phyloP scores from a whole-genome alignment of 768 basidiomycete genomes.

The Strobilomyces confusus region DNA sequence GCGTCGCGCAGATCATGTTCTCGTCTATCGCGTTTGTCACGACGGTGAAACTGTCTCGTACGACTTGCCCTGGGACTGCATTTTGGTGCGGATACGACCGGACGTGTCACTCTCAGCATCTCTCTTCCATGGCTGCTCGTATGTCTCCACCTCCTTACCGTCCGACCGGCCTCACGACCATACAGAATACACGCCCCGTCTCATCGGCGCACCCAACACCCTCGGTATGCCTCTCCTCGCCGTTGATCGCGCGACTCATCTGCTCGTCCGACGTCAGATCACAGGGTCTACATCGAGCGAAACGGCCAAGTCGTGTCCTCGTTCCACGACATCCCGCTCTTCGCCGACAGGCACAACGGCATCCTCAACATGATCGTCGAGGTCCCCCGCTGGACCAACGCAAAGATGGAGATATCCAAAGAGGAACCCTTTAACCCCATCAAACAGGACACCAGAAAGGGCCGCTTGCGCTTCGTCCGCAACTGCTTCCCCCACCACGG shows the following conservation, averaged over 20 bases:
- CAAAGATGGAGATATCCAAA: conserved; percentile 99
- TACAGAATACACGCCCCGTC: conserved; percentile 67
- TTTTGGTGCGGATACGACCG: conserved; percentile 26
- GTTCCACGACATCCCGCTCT: conserved; percentile 97
- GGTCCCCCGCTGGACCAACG: conserved; percentile 99
- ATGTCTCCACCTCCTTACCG: neutral
- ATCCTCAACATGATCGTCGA: conserved; percentile 99
- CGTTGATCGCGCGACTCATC: conserved; percentile 14
- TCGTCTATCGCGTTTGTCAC: no score
- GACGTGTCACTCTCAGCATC: conserved; percentile 52
- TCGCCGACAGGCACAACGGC: conserved; percentile 91
- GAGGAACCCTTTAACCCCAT: conserved; percentile 99
- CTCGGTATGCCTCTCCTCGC: conserved; percentile 57
- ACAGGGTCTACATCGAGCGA: conserved; percentile 92
- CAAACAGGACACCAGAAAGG: conserved; percentile 98
- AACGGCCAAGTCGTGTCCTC: conserved; percentile 79
- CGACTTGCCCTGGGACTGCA: no score
- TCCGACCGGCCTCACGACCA: neutral
- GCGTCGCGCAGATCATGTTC: no score
- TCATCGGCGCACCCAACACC: conserved; percentile 88
- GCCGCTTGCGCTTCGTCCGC: conserved; percentile 92
- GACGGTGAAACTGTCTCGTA: no score
- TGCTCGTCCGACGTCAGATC: conserved; percentile 54
- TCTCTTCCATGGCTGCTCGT: conserved; percentile 49
- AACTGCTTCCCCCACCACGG: conserved; percentile 99